Evolutionary conservation across 2,329 filamentous ascomycete species (phyloP), one percentile per base, ranked within the genome.

Genomic region (Fusarium pseudonygamai): DNA sequence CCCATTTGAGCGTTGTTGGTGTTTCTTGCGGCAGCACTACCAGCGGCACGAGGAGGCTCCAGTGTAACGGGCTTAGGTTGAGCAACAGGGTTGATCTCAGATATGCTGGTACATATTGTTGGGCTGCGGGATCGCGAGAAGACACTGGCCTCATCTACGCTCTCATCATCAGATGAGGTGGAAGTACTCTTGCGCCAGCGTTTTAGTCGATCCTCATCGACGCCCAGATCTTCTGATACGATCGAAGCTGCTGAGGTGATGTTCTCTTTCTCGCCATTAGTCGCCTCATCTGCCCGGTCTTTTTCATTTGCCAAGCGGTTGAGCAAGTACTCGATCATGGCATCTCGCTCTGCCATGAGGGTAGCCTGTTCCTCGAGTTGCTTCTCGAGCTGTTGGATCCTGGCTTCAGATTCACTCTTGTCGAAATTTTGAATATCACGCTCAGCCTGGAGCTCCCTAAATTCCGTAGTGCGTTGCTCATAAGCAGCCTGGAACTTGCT

Each of bases 71-170:
- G 71, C 58, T 78, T 82, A 12, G 74, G 49, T 20, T 72, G 71
- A 14, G 76, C 72, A 9, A 67, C 37, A 28, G 75, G 64, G 60
- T 77, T 78, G 32, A 74, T 67, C n/a, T 83, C 82, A 18, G 79
- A 80, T 15, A 81, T 75, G 55, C 74, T 82, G 16, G 84, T 83
- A 46, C 84, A 82, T 30, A 85, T 80, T 2, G 88, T 88, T 5
- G 90, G 90, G 74, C 88, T 91, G 30, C 89, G 84, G 42, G 87
- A 87, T 45, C 89, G 83, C 20, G 89, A 91, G 75, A 92, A 92
- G 43, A 92, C 84, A 76, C 88, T 91, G 39, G 85, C 86, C 26
- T 80, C 83, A 67, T 87, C 87, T 26, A 82, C 78, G 62, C 83
- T 85, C 49, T 85, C 84, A 52, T 89, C 88, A 36, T 85, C 89